Evolutionary conservation across 192 early-diverging fungal genomes (phyloP), one percentile per base, ranked within the genome.

Genomic region (Entomortierella chlamydospora): DNA sequence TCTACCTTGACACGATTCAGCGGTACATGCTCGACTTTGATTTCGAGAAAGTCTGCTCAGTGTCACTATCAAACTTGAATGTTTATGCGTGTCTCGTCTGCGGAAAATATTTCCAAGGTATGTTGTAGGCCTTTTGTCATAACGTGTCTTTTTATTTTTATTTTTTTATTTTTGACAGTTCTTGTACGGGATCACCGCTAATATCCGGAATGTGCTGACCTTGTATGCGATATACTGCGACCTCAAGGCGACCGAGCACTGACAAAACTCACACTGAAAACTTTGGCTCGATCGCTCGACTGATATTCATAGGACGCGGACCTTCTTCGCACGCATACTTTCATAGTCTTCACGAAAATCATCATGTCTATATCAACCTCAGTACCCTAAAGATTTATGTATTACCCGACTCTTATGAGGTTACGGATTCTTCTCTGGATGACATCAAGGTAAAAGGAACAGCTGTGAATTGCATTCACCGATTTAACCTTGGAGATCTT

Each of bases 1-100:
- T 79, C 4, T 79, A 79, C 56, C 76, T 79, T 43, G 76, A 79
- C 43, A 79, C 76, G 4, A 91, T 98, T 57, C 90, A 95, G 65
- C 86, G 97, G 12, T 83, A 89, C 61, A 88, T 89, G 82, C 86
- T 99, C 31, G 97, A 99, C 84, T 99, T 99, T 89, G 97, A 99
- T 74, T 99, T 99, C 83, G 97, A 99, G 76, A 95, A 98, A 60
- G 89, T 97, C 23, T 99, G 97, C 83, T 96, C 94, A 3, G 95
- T 99, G 1, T 97, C 96, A 29, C 87, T 99, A 45, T 92, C 93
- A 33, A 94, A 96, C 65, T 76, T 93, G 77, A 99, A 99, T 57
- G 94, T 99, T 0, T 99, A 99, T 72, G 93, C 96, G 0, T 99
- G 97, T 81, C 89, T 99, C 9, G 93, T 96, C 7, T 99, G 97